phyloP scores from a whole-genome alignment of 73 alveolate genomes.

The Tetrahymena borealis region DNA sequence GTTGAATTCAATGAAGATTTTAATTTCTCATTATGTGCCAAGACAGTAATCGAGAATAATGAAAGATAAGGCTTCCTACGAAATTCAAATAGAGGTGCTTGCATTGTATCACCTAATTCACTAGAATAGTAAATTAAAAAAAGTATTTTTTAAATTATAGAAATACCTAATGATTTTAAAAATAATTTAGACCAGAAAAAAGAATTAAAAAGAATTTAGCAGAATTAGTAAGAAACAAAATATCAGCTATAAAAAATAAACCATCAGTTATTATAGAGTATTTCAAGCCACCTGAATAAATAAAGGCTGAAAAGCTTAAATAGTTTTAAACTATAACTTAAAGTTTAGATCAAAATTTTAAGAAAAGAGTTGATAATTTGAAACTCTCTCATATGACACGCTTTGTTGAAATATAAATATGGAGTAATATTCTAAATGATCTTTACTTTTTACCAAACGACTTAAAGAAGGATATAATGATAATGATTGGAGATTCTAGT shows the following conservation, averaged over 20 bases:
- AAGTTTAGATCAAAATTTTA: not conserved
- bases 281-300: not conserved
- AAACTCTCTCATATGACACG: not conserved
- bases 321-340: not conserved
- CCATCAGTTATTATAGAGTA: not conserved
- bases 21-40: not conserved
- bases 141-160: too few species aligned
- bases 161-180: too few species aligned
- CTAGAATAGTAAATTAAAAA: not conserved
- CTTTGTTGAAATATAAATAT: not conserved
- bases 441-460: not conserved
- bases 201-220: not conserved
- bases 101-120: not conserved
- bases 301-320: not conserved
- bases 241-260: not conserved
- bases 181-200: not conserved
- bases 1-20: not conserved
- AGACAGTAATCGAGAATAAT: not conserved
- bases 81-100: not conserved
- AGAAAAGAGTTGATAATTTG: not conserved
- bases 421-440: not conserved
- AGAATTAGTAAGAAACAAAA: not conserved
- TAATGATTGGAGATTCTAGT: not conserved
- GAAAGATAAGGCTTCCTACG: not conserved
- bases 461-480: not conserved